Percentiles rank a stretch among this genome's conserved stretches.
These are phyloP conservation scores for Drechslera avenae DNA, from an alignment of 2,329 filamentous ascomycete genomes.

Conservation along the genomic window DNA sequence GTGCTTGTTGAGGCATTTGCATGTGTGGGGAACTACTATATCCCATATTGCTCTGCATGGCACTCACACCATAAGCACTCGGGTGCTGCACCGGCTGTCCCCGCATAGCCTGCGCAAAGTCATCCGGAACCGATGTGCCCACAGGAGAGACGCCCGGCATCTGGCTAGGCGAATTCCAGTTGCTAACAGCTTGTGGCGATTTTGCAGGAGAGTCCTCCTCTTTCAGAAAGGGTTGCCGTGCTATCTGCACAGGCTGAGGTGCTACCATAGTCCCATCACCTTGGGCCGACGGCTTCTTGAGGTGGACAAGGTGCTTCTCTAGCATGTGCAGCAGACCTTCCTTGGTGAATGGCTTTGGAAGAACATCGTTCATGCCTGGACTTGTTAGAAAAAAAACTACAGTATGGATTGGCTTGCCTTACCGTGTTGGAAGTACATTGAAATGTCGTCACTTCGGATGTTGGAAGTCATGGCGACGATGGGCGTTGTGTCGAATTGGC, in stretches of 20 bases:
- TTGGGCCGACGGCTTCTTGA: slow-evolving; percentile 67
- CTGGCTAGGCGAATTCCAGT: slow-evolving; percentile 68
- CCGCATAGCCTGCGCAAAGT: slow-evolving; percentile 54
- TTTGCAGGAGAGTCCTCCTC: slow-evolving; percentile 67
- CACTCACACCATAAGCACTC: slow-evolving; percentile 45
- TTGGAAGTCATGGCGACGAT: slow-evolving; percentile 99
- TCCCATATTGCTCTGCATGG: slow-evolving; percentile 43
- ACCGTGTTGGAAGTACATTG: slow-evolving; percentile 97
- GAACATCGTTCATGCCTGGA: slow-evolving; percentile 92
- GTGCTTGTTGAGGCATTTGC: slow-evolving; percentile 41
- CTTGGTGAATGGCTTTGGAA: slow-evolving; percentile 95
- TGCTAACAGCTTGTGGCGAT: slow-evolving; percentile 64
- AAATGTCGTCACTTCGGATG: slow-evolving; percentile 93
- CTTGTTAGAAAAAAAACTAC: slow-evolving; percentile 30
- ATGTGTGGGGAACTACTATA: slow-evolving; percentile 50
- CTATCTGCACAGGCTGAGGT: slow-evolving; percentile 57
- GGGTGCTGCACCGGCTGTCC: slow-evolving; percentile 43
- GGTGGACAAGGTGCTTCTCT: slow-evolving; percentile 83
- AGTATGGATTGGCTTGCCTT: slow-evolving; percentile 46
- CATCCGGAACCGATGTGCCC: slow-evolving; percentile 53
- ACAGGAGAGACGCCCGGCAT: slow-evolving; percentile 64
- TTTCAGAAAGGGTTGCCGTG: slow-evolving; percentile 60
- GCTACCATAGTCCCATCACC: slow-evolving; percentile 56
- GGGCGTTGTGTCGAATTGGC: slow-evolving; percentile 82
- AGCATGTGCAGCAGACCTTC: slow-evolving; percentile 79